Base-by-base conservation (phyloP, 805 yeast genomes). In the Candida chauliodis region DNA sequence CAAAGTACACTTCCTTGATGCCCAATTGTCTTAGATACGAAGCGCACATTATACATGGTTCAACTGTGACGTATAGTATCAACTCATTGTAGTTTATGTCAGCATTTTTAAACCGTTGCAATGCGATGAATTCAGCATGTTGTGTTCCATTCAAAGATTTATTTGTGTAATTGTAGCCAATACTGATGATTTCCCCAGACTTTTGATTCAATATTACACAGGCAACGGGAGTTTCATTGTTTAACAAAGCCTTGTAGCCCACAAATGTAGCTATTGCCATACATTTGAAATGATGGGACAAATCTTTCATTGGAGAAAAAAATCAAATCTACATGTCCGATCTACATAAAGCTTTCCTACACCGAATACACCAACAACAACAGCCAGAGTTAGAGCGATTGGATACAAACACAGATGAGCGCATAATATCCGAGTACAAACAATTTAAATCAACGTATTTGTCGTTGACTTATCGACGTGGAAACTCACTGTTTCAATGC, bases 41-140 rank as follows among this genome's bases (percentile, higher is more conserved):
- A 0, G 96, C 98, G 65, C 99, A 93, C 99, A 93, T 93, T 6
- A 93, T 84, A 56, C 99, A 93, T 0, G 99, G 99, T 59, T 93
- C 99, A 0, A 93, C 97, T 0, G 98, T 89, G 18, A 93, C 99
- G 58, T 89, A 91, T 6, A 93, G 68, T 21, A 78, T 79, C 3
- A 85, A 69, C 18, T 80, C 75, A 26, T 59, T 51, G 50, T 87
- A 77, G 8, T 38, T 21, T 2, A 37, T 18, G 18, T 39, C 30
- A 8, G 25, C 14, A 15, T 35, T 14, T 11, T 43, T 49, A n/a
- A 50, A 28, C 29, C 52, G 41, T 31, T 79, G 79, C 11, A 88
- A 81, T 0, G 91, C 96, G 41, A 83, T 71, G 48, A 93, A 84
- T 58, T 91, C 99, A 1, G 99, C 98, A 58, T 91, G 99, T 29